These are phyloP conservation scores for Novymonas esmeraldas DNA, from an alignment of 208 protist species.

Conservation along the genomic window DNA sequence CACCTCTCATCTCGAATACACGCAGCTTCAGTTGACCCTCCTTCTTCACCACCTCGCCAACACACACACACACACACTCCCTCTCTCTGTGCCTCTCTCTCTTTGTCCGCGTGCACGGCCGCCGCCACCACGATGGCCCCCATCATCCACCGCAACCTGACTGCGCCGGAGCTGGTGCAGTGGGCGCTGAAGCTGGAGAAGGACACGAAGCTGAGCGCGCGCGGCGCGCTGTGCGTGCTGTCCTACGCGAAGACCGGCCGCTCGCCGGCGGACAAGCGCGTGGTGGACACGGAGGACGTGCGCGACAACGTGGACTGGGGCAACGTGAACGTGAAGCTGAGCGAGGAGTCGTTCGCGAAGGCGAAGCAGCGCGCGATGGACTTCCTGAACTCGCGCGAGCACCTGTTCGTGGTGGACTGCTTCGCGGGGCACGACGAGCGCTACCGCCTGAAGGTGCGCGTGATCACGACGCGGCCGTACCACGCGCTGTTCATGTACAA, in stretches of 20 bases:
- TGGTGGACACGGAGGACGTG: constrained; percentile 82
- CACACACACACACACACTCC: background rate
- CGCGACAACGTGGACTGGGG: constrained; percentile 94
- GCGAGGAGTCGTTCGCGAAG: constrained; percentile 91
- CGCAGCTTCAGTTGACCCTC: no score
- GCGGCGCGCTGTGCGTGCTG: constrained; percentile 84
- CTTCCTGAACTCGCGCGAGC: constrained; percentile 91
- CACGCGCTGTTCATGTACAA: constrained; percentile 97
- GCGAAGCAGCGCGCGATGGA: constrained; percentile 91
- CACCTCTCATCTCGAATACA: no score
- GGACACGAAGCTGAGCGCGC: constrained; percentile 70
- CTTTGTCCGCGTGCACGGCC: background rate
- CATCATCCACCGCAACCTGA: constrained; percentile 55
- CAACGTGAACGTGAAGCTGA: constrained; percentile 92
- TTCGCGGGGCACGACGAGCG: constrained; percentile 93
- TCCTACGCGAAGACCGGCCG: constrained; percentile 94
- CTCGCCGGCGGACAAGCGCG: constrained; percentile 94
- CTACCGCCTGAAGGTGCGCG: constrained; percentile 94
- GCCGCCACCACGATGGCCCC: constrained; percentile 20
- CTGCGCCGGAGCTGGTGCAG: constrained; percentile 48
- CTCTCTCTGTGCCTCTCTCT: background rate
- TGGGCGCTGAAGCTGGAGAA: constrained; percentile 73
- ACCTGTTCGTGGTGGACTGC: constrained; percentile 95
- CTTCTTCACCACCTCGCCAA: no score
- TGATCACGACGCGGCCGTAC: constrained; percentile 93